A percentile compares a stretch with the other conserved stretches of the same genome.
phyloP scores from a whole-genome alignment of 108 stramenopile species.

The Mediolabrus comicus region DNA sequence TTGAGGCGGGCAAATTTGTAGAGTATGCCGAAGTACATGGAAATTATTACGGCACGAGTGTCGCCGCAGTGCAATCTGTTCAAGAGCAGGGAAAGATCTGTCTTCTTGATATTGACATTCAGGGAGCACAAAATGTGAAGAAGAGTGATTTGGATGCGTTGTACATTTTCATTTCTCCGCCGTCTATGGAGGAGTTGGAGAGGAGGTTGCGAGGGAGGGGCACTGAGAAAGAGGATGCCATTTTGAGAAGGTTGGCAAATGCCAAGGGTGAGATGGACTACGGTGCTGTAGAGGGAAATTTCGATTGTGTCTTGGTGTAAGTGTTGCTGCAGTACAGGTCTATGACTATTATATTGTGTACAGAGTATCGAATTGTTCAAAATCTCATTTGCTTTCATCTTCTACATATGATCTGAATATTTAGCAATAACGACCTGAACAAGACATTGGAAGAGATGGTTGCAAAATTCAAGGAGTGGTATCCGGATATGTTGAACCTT shows the following conservation, averaged over 20 bases:
- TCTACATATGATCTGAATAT: conserved; percentile 35
- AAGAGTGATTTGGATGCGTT: conserved; percentile 39
- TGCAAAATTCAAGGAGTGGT: neutral
- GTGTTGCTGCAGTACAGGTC: conserved; percentile 36
- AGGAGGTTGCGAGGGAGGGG: conserved; percentile 83
- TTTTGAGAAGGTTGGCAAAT: conserved; percentile 77
- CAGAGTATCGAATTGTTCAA: neutral
- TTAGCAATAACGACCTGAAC: neutral
- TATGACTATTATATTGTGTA: neutral
- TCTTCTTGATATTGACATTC: conserved; percentile 93
- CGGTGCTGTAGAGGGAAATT: conserved; percentile 66
- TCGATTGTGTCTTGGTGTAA: conserved; percentile 55
- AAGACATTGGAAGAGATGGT: neutral
- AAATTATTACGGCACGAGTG: conserved; percentile 92
- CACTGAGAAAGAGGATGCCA: conserved; percentile 88
- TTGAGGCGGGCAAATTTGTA: conserved; percentile 74
- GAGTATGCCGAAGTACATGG: conserved; percentile 95
- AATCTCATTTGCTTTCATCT: neutral
- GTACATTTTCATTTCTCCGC: conserved; percentile 90
- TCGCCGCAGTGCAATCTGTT: conserved; percentile 83
- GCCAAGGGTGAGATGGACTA: conserved; percentile 92
- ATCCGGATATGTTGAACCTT: neutral
- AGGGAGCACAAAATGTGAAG: conserved; percentile 77
- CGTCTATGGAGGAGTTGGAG: conserved; percentile 89
- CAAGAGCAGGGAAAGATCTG: conserved; percentile 83